A percentile compares a stretch with the other conserved stretches of the same genome.
These are phyloP conservation scores for Stromatinia cepivora DNA, from an alignment of 2,329 filamentous ascomycete genomes.

Conservation along the genomic window DNA sequence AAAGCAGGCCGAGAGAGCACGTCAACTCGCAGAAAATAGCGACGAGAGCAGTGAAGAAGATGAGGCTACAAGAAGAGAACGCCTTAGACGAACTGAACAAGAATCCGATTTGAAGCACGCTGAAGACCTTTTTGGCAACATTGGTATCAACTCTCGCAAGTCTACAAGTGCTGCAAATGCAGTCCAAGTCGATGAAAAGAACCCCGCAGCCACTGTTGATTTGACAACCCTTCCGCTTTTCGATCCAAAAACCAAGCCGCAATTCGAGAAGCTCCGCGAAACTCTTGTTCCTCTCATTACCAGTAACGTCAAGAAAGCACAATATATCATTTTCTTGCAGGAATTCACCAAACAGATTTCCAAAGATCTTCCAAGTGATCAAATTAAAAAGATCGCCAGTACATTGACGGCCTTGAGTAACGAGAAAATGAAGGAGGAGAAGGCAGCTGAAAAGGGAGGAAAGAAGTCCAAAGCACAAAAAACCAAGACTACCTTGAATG, in stretches of 20 bases:
- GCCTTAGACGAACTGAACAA: slow-evolving; percentile 77
- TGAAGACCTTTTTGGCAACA: slow-evolving; percentile 81
- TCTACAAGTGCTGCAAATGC: slow-evolving; percentile 62
- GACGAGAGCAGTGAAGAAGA: slow-evolving; percentile 64
- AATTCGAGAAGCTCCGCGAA: slow-evolving; percentile 79
- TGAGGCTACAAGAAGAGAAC: slow-evolving; percentile 71
- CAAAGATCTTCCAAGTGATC: slow-evolving; percentile 84
- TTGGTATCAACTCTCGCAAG: slow-evolving; percentile 69
- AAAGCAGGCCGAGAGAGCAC: slow-evolving; percentile 60
- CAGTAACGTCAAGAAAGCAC: slow-evolving; percentile 78
- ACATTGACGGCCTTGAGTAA: slow-evolving; percentile 86
- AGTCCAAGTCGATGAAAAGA: slow-evolving; percentile 68
- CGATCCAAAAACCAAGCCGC: slow-evolving; percentile 81
- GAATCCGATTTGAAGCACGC: slow-evolving; percentile 88
- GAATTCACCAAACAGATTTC: slow-evolving; percentile 86
- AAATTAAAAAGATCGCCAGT: slow-evolving; percentile 95
- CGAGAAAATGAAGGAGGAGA: slow-evolving; percentile 99
- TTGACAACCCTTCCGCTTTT: slow-evolving; percentile 79
- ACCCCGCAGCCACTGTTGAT: slow-evolving; percentile 79
- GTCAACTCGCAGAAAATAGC: slow-evolving; percentile 55
- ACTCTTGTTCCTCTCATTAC: slow-evolving; percentile 77
- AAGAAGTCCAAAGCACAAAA: slow-evolving; percentile 98
- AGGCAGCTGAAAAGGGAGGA: slow-evolving; percentile 85
- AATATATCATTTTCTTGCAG: slow-evolving; percentile 86
- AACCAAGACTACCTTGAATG: slow-evolving; percentile 83